Percentiles rank a stretch among this genome's conserved stretches.
Conservation (phyloP, 352 stramenopile species). For the Phytopythium ostracodes region DNA sequence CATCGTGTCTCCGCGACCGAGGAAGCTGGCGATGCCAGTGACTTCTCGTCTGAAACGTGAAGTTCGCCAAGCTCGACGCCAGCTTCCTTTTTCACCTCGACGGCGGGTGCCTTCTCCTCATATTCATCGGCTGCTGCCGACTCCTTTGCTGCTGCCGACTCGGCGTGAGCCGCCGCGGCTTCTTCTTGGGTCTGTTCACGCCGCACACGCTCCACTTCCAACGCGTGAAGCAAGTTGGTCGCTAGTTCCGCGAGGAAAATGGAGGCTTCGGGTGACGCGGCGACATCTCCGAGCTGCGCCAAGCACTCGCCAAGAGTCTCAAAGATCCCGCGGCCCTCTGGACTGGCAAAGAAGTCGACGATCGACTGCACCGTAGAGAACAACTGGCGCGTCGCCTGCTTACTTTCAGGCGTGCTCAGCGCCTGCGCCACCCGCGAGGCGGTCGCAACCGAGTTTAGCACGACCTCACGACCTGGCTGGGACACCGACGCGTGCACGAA, state of each 20-base stretch:
- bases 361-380: conserved; percentile 63
- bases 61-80: conserved; percentile 19
- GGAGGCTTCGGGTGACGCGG: conserved; percentile 64
- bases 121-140: neutral
- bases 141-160: conserved; percentile 6
- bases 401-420: conserved; percentile 68
- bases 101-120: conserved; percentile 8
- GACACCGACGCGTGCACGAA: conserved; percentile 47
- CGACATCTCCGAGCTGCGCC: conserved; percentile 44
- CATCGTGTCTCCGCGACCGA: conserved; percentile 42
- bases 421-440: conserved; percentile 62
- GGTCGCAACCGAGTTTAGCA: conserved; percentile 61
- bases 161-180: neutral
- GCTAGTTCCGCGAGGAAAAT: conserved; percentile 72
- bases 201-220: conserved; percentile 51
- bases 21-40: conserved; percentile 29
- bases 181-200: conserved; percentile 15
- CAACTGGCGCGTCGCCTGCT: conserved; percentile 52
- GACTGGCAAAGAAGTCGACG: conserved; percentile 72
- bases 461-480: conserved; percentile 45
- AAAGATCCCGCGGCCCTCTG: conserved; percentile 51
- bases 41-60: conserved; percentile 15
- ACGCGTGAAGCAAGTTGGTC: conserved; percentile 65
- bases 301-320: conserved; percentile 48
- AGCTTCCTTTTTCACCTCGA: conserved; percentile 6